A percentile compares a stretch with the other conserved stretches of the same genome.
phyloP scores from a whole-genome alignment of 257 asterid genomes.

The Henckelia pumila region DNA sequence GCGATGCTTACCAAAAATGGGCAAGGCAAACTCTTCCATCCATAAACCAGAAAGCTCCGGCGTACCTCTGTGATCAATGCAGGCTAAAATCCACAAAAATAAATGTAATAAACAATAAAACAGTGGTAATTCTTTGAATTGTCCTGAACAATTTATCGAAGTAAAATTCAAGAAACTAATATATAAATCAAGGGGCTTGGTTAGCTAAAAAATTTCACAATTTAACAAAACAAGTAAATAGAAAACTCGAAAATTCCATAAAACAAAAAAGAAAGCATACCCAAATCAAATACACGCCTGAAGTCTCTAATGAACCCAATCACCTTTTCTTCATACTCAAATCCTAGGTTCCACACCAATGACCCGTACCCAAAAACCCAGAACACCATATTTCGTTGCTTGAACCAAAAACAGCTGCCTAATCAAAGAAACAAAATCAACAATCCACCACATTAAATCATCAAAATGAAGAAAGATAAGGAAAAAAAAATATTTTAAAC shows the following conservation, averaged over 20 bases:
- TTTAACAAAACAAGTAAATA: background rate
- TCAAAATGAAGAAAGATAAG: background rate
- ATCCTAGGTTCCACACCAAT: constrained; percentile 85
- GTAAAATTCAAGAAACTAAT: background rate
- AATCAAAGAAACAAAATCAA: too few relatives aligned
- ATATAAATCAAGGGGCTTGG: background rate
- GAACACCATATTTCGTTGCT: constrained; percentile 43
- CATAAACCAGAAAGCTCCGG: too few relatives aligned
- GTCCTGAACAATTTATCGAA: background rate
- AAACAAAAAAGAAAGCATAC: constrained; percentile 28
- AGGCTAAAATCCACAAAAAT: too few relatives aligned
- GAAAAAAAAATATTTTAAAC: too few relatives aligned
- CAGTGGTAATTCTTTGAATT: background rate
- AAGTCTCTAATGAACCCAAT: constrained; percentile 63
- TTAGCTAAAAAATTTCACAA: background rate
- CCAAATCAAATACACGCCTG: constrained; percentile 69
- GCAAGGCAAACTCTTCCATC: too few relatives aligned
- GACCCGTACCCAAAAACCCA: constrained; percentile 79
- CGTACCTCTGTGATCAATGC: constrained; percentile 97
- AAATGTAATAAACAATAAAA: constrained; percentile 14
- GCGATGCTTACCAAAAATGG: background rate
- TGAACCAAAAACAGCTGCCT: background rate
- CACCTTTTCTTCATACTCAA: constrained; percentile 55
- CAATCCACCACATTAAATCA: background rate
- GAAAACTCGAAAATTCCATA: background rate